These are phyloP conservation scores for Alternaria solani DNA, from an alignment of 2,329 filamentous ascomycete species.

Conservation along the genomic window DNA sequence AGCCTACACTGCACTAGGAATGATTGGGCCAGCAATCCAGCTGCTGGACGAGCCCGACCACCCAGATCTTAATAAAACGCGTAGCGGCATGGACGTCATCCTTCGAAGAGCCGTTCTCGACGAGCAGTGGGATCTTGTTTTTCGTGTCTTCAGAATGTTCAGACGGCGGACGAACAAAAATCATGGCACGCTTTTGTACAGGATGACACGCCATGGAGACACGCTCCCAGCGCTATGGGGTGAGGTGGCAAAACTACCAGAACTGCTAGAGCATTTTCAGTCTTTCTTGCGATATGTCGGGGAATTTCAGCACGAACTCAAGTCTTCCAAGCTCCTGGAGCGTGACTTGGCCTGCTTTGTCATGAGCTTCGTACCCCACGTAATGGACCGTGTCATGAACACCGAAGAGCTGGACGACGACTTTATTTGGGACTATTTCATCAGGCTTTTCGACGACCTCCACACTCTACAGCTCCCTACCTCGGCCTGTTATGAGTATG, in stretches of 20 bases:
- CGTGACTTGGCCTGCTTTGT: slow-evolving; percentile 31
- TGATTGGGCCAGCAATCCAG: slow-evolving; percentile 48
- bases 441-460: slow-evolving; percentile 36
- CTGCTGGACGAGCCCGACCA: slow-evolving; percentile 53
- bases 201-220: slow-evolving; percentile 16
- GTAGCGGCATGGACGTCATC: slow-evolving; percentile 42
- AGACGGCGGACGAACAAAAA: slow-evolving; percentile 14
- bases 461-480: slow-evolving; percentile 27
- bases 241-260: slow-evolving; percentile 31
- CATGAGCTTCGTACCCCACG: slow-evolving; percentile 37
- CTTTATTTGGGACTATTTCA: slow-evolving; percentile 37
- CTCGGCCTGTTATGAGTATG: slow-evolving; percentile 35
- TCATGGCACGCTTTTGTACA: neutral
- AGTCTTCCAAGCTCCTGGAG: slow-evolving; percentile 22
- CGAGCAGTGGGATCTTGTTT: slow-evolving; percentile 47
- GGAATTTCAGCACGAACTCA: slow-evolving; percentile 35
- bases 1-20: slow-evolving; percentile 54
- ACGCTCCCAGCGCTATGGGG: slow-evolving; percentile 36
- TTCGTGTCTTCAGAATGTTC: slow-evolving; percentile 39
- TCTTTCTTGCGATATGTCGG: slow-evolving; percentile 39
- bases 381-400: slow-evolving; percentile 37
- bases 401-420: slow-evolving; percentile 31
- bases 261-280: slow-evolving; percentile 33
- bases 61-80: slow-evolving; percentile 8
- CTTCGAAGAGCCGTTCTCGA: slow-evolving; percentile 40